Base-by-base conservation (phyloP, 139 green algal species). In the Gonium pectorale region DNA sequence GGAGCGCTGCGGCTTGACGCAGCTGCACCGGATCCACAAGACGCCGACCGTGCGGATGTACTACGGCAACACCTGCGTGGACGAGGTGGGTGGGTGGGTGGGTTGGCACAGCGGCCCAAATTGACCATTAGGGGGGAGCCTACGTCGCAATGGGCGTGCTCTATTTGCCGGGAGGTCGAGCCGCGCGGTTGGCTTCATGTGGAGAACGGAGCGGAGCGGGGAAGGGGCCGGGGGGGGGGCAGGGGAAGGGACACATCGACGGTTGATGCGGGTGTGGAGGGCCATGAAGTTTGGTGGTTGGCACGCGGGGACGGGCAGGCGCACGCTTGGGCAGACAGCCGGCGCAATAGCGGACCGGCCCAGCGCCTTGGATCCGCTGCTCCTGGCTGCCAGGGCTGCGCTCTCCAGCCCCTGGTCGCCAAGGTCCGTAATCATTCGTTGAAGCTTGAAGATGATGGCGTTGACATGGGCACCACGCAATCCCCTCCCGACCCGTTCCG, bases 11-110 rank as follows among this genome's bases (percentile, higher is more conserved):
- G 40, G 60, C 56, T 31, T 82, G 59, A 72, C 74, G 8, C 74
- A 82, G 74, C 60, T 59, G 27, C 74, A 82, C 54, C 74, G 74
- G 13, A 60, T 82, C n/a, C 40, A 60, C 56, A 82, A 82, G 56
- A 82, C 74, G 6, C 74, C 74, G 40, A 82, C 74, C 29, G 43
- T 82, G 40, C 56, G 74, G 37, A 71, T 82, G 59, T 82, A 82
- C 74, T 82, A 35, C 40, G 31, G 44, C 29, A 82, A 82, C 40
- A 11, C 56, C 59, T 82, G 74, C 74, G 38, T 82, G 29, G 74
- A 82, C 22, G 74, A 82, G 74, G 74, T 82, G 51, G 2, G 71
- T 64, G 17, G 11, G 17, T 24, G 54, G 54, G 22, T 33, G 54
- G 13, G 54, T 24, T 64, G 5, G 19, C 64, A 44, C 15, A 71